These are phyloP conservation scores for Nidula microcarpa DNA, from an alignment of 768 basidiomycete genomes.

Conservation along the genomic window DNA sequence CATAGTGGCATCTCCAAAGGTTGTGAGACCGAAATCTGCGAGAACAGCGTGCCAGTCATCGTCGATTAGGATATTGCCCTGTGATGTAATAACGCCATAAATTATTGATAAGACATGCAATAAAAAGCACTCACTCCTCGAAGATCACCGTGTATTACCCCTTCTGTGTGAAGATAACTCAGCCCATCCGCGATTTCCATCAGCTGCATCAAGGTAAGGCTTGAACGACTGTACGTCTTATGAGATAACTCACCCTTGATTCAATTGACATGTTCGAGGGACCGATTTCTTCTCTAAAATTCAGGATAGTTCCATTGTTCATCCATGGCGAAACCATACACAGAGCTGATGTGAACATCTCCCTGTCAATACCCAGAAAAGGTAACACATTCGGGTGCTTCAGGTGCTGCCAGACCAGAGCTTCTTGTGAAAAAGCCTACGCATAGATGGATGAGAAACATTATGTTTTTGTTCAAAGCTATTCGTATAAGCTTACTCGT, in stretches of 20 bases:
- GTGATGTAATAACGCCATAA: background rate
- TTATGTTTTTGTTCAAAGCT: background rate
- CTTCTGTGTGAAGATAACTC: slow-evolving; percentile 11
- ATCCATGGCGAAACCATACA: too few relatives aligned
- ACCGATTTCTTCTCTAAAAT: slow-evolving; percentile 3
- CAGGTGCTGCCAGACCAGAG: too few relatives aligned
- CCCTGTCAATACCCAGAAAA: too few relatives aligned
- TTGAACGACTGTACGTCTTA: background rate
- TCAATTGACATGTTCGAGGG: slow-evolving; percentile 13
- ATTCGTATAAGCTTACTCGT: slow-evolving; percentile 3
- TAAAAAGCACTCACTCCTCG: slow-evolving; percentile 15
- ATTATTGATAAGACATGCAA: background rate
- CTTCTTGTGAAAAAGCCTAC: too few relatives aligned
- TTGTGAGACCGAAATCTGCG: slow-evolving; percentile 25
- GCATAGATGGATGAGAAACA: background rate
- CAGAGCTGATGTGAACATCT: too few relatives aligned
- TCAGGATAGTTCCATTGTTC: too few relatives aligned
- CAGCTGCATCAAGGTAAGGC: background rate
- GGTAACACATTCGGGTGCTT: too few relatives aligned
- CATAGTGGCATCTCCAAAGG: slow-evolving; percentile 15
- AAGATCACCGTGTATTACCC: slow-evolving; percentile 16
- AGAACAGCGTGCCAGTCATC: slow-evolving; percentile 14
- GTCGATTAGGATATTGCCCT: slow-evolving; percentile 21
- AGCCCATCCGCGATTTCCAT: slow-evolving; percentile 11
- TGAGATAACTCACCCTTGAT: slow-evolving; percentile 11